These are phyloP conservation scores for Pseudophaeomoniella oleicola DNA, from an alignment of 2,329 filamentous ascomycete species.

Conservation along the genomic window DNA sequence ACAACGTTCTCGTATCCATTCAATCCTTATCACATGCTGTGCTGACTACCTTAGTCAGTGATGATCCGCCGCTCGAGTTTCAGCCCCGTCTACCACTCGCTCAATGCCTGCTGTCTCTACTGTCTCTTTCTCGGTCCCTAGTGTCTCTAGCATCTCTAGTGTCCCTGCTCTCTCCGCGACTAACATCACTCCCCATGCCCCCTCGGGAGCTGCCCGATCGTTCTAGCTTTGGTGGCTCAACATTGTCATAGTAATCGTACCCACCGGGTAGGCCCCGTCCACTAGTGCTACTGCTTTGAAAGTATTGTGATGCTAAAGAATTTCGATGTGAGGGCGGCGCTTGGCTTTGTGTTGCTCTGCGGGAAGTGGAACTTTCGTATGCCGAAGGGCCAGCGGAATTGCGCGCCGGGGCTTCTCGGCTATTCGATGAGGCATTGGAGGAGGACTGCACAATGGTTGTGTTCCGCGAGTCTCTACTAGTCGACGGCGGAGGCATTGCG, in stretches of 20 bases:
- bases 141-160: background rate
- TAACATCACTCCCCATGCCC: background rate
- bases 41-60: too few species aligned
- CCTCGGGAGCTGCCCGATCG: too few species aligned
- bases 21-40: too few species aligned
- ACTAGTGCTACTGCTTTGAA: background rate
- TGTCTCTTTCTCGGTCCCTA: background rate
- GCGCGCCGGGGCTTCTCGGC: background rate
- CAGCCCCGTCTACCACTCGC: too few species aligned
- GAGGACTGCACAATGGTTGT: background rate
- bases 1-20: too few species aligned
- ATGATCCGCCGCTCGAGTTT: too few species aligned
- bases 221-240: background rate
- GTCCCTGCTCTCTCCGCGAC: too few species aligned
- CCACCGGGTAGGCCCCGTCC: background rate
- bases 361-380: background rate
- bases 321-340: background rate
- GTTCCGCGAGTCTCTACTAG: background rate
- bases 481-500: background rate
- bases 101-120: background rate
- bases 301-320: background rate
- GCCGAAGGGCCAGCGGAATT: background rate
- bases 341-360: background rate
- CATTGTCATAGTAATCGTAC: background rate
- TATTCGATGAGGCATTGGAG: background rate